A percentile compares a stretch with the other conserved stretches of the same genome.
Evolutionary conservation across 1,284 basidiomycete genomes (phyloP).

Genomic region (Omphalotus olearius): DNA sequence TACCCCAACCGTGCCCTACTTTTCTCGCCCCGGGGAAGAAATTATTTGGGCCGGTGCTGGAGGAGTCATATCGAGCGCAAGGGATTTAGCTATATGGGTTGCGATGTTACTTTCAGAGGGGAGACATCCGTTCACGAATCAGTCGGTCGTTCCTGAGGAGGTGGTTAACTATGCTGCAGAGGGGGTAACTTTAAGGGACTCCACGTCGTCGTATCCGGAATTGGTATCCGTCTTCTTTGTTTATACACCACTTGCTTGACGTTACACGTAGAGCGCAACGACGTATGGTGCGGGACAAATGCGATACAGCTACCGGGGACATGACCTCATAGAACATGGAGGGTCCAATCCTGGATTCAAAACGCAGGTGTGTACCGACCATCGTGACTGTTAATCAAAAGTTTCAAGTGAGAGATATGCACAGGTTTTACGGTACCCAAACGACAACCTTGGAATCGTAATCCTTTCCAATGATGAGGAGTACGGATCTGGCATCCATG

Average conservation of each 20-base stretch:
- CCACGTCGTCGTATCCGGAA: conserved; percentile 29
- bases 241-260: background rate
- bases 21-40: conserved; percentile 30
- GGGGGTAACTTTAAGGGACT: conserved; percentile 29
- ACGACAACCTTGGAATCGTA: conserved; percentile 36
- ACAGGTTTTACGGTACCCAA: conserved; percentile 31
- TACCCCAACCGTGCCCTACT: conserved; percentile 30
- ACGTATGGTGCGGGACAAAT: conserved; percentile 41
- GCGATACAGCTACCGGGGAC: conserved; percentile 34
- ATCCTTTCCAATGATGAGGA: conserved; percentile 41
- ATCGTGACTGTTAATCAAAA: background rate
- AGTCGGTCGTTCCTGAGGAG: conserved; percentile 33
- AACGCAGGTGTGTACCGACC: conserved; percentile 20
- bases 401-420: conserved; percentile 12
- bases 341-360: conserved; percentile 39
- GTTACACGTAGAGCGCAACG: conserved; percentile 20
- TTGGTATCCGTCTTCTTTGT: conserved; percentile 18
- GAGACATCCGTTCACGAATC: conserved; percentile 34
- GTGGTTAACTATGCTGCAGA: conserved; percentile 33
- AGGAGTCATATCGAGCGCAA: conserved; percentile 35
- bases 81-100: conserved; percentile 38
- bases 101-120: conserved; percentile 39
- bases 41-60: conserved; percentile 36
- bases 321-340: conserved; percentile 37
- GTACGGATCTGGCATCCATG: conserved; percentile 26